Percentiles rank a stretch among this genome's conserved stretches.
Conservation (phyloP, 371 early-diverging fungal species). For the Coemansia sp. region DNA sequence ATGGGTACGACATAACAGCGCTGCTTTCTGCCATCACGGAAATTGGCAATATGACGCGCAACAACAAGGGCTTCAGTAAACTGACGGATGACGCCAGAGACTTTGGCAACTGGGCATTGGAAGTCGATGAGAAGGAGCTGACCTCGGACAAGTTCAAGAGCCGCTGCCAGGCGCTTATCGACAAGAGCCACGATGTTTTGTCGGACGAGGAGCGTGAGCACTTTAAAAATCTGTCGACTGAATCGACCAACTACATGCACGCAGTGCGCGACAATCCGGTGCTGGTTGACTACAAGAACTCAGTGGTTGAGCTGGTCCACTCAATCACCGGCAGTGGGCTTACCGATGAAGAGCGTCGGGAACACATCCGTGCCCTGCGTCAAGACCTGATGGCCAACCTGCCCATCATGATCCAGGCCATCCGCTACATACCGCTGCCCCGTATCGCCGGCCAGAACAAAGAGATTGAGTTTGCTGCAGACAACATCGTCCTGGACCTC, state of each 20-base stretch:
- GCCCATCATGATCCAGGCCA: slow-evolving; percentile 28
- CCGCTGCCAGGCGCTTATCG: slow-evolving; percentile 30
- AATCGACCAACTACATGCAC: slow-evolving; percentile 23
- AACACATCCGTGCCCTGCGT: slow-evolving; percentile 34
- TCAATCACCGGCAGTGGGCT: slow-evolving; percentile 28
- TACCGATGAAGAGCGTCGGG: slow-evolving; percentile 26
- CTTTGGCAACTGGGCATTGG: slow-evolving; percentile 42
- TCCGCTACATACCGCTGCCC: slow-evolving; percentile 48
- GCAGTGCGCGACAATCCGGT: slow-evolving; percentile 39
- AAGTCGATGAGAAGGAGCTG: slow-evolving; percentile 42
- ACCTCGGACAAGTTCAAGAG: slow-evolving; percentile 35
- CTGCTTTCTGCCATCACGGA: slow-evolving; percentile 22
- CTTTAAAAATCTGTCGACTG: slow-evolving; percentile 18
- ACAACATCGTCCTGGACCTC: slow-evolving; percentile 50
- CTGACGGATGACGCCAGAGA: slow-evolving; percentile 23
- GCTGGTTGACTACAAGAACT: slow-evolving; percentile 32
- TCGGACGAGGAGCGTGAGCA: slow-evolving; percentile 33
- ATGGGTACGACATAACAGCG: slow-evolving; percentile 33
- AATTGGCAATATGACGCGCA: slow-evolving; percentile 28
- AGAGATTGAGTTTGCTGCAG: slow-evolving; percentile 47
- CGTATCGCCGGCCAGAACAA: slow-evolving; percentile 42
- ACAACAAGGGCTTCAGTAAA: slow-evolving; percentile 28
- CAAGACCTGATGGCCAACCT: slow-evolving; percentile 37
- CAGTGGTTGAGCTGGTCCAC: slow-evolving; percentile 21
- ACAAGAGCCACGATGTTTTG: slow-evolving; percentile 21